phyloP scores from a whole-genome alignment of 2,329 filamentous ascomycete genomes.

The Podosphaera leucotricha region DNA sequence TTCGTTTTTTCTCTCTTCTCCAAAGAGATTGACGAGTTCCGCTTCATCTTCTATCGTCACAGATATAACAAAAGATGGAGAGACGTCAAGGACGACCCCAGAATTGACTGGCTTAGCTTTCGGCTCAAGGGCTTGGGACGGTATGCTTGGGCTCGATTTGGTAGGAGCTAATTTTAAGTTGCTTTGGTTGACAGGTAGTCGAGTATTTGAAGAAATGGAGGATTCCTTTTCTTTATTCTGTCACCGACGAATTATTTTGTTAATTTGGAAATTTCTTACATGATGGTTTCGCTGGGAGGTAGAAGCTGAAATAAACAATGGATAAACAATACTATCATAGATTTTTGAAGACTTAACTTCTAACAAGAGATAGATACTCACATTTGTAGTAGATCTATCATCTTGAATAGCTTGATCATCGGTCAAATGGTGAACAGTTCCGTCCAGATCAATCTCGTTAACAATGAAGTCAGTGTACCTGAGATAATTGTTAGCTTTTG shows the following conservation, averaged over 20 bases:
- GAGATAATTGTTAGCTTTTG: constrained; percentile 1
- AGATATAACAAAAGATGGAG: neutral
- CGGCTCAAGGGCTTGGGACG: neutral
- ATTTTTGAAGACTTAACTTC: neutral
- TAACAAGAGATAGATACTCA: neutral
- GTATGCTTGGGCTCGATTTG: neutral
- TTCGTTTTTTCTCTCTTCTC: constrained; percentile 22
- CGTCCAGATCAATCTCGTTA: constrained; percentile 43
- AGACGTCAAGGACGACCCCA: neutral
- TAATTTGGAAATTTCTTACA: neutral
- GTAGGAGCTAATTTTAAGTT: neutral
- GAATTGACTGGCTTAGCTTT: neutral
- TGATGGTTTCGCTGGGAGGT: neutral
- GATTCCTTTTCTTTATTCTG: neutral
- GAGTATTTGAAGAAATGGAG: neutral
- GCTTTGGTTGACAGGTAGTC: neutral
- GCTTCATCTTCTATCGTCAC: constrained; percentile 19
- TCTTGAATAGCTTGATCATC: constrained; percentile 12
- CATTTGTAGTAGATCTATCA: neutral
- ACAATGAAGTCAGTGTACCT: constrained; percentile 55
- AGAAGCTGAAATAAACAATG: neutral
- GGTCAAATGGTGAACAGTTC: constrained; percentile 36
- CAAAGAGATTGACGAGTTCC: constrained; percentile 24
- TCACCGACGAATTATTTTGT: neutral
- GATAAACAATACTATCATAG: neutral